Conservation (phyloP, 2,329 filamentous ascomycete species). For the Rhytidhysteron rufulum region DNA sequence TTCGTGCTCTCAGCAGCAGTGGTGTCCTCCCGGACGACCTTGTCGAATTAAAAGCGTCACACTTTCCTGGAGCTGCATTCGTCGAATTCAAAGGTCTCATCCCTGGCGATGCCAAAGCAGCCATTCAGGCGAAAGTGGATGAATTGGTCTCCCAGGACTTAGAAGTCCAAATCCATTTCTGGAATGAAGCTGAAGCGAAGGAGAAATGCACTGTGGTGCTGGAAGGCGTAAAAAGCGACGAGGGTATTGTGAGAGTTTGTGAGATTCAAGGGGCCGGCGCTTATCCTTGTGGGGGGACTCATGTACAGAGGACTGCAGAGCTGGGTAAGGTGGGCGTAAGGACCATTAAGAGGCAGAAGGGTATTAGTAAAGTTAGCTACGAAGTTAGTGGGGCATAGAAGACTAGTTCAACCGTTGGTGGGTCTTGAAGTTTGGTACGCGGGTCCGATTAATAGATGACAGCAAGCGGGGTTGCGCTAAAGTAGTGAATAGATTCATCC, state of each 20-base stretch:
- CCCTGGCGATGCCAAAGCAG: conserved; percentile 45
- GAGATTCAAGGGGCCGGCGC: conserved; percentile 64
- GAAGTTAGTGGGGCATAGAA: conserved; percentile 21
- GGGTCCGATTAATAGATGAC: no score
- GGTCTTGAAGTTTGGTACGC: no score
- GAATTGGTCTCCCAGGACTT: conserved; percentile 49
- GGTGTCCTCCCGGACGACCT: conserved; percentile 42
- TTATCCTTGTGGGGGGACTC: conserved; percentile 74
- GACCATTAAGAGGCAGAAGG: conserved; percentile 64
- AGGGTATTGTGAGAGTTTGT: conserved; percentile 55
- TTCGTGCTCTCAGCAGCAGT: conserved; percentile 54
- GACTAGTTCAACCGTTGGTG: no score
- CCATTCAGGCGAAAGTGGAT: conserved; percentile 60
- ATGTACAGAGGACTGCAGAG: conserved; percentile 58
- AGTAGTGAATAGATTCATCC: no score
- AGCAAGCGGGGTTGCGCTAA: no score
- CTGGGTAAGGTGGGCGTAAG: conserved; percentile 61
- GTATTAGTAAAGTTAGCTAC: conserved; percentile 56
- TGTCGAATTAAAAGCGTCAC: conserved; percentile 67
- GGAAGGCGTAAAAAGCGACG: conserved; percentile 37
- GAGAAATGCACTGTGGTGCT: conserved; percentile 44
- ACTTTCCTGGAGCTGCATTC: conserved; percentile 64
- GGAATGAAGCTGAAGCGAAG: conserved; percentile 61
- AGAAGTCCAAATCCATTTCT: conserved; percentile 56
- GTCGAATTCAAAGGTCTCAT: conserved; percentile 63